Percentiles rank a stretch among this genome's conserved stretches.
phyloP scores from a whole-genome alignment of 768 basidiomycete species.

The Cytidiella melzeri region DNA sequence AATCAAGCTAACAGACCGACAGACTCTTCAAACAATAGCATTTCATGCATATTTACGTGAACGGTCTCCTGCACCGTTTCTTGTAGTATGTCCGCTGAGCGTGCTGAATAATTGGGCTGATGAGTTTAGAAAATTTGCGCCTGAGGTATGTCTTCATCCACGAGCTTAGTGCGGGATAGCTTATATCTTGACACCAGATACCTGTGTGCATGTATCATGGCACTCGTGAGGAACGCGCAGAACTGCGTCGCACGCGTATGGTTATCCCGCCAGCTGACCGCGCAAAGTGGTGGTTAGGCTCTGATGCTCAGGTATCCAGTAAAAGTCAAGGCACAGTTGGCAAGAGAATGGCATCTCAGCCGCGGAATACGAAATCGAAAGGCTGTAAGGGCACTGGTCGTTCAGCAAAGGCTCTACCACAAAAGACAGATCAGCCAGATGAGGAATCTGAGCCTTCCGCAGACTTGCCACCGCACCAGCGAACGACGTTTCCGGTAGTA shows the following conservation, averaged over 20 bases:
- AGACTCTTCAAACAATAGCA: constrained; percentile 94
- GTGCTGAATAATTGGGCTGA: constrained; percentile 89
- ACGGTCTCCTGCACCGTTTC: constrained; percentile 65
- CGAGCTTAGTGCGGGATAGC: not conserved
- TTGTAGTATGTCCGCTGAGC: constrained; percentile 89
- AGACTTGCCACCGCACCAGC: constrained; percentile 25
- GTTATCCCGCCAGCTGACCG: constrained; percentile 22
- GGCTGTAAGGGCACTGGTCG: not conserved
- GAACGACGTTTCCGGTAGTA: constrained; percentile 63
- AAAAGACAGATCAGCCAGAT: not conserved
- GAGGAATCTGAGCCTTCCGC: constrained; percentile 9
- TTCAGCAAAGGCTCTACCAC: not conserved
- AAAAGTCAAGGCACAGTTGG: constrained; percentile 8
- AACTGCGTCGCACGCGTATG: constrained; percentile 64
- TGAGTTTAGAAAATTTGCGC: constrained; percentile 83
- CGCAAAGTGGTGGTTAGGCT: constrained; percentile 17
- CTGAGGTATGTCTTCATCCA: constrained; percentile 38
- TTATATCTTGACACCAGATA: constrained; percentile 39
- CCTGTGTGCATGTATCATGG: constrained; percentile 93
- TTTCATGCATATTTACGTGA: constrained; percentile 89
- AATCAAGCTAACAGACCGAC: constrained; percentile 4
- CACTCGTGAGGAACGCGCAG: constrained; percentile 70
- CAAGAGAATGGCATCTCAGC: constrained; percentile 1
- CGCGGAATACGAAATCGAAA: constrained; percentile 6
- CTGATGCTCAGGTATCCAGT: not conserved